Conservation (phyloP, 108 stramenopile species). For the Skeletonema potamos region DNA sequence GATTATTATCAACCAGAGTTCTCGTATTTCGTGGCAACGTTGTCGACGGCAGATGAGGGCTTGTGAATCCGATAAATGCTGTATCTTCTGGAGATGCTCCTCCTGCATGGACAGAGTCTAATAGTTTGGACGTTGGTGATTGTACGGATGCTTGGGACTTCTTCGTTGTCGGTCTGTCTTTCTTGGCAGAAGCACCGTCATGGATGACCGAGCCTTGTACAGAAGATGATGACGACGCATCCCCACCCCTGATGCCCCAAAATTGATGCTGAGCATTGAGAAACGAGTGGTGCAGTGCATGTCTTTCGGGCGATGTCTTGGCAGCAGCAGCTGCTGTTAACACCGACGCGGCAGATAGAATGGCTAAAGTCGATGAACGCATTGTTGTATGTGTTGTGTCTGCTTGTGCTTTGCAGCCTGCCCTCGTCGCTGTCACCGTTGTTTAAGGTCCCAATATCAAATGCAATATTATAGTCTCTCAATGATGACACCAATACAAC, state of each 20-base stretch:
- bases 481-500: too few relatives aligned
- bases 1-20: not conserved
- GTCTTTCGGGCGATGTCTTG: not conserved
- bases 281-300: not conserved
- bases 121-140: slow-evolving; percentile 18
- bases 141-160: not conserved
- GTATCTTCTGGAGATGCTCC: slow-evolving; percentile 21
- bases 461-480: too few relatives aligned
- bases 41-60: not conserved
- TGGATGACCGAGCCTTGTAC: not conserved
- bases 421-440: not conserved
- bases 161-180: slow-evolving; percentile 2
- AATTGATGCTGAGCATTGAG: not conserved
- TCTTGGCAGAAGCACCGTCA: not conserved
- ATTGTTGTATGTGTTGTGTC: not conserved
- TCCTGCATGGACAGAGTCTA: slow-evolving; percentile 30
- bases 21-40: not conserved
- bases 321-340: not conserved
- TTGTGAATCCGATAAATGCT: not conserved
- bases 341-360: not conserved
- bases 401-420: too few relatives aligned
- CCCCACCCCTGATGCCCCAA: not conserved
- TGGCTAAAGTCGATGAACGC: not conserved
- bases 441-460: too few relatives aligned
- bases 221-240: not conserved